Conservation (phyloP, 108 stramenopile species). For the Chaetoceros muelleri region DNA sequence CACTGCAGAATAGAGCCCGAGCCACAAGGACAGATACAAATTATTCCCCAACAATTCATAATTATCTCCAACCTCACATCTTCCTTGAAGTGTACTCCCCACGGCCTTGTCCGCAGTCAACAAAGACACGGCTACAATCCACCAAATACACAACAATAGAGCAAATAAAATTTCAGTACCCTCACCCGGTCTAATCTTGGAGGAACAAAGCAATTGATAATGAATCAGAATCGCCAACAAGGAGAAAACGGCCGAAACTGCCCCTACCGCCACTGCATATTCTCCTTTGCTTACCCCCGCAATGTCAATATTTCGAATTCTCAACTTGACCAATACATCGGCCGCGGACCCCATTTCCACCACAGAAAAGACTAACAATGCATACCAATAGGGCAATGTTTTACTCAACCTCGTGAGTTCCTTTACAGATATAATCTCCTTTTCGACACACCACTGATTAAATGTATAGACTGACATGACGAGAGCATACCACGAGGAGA, state of each 20-base stretch:
- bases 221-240: conserved; percentile 46
- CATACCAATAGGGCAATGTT: conserved; percentile 51
- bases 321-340: conserved; percentile 9
- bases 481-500: conserved; percentile 36
- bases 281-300: conserved; percentile 16
- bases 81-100: conserved; percentile 10
- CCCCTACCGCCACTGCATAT: conserved; percentile 36
- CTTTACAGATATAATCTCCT: conserved; percentile 41
- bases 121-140: conserved; percentile 7
- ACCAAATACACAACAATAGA: conserved; percentile 14
- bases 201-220: conserved; percentile 41
- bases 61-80: not conserved
- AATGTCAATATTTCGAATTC: not conserved
- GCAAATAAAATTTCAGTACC: conserved; percentile 9
- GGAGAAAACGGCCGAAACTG: conserved; percentile 23
- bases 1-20: not conserved
- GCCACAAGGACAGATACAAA: not conserved
- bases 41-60: not conserved
- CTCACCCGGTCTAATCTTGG: conserved; percentile 20
- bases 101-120: conserved; percentile 15
- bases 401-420: conserved; percentile 42
- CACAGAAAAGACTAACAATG: conserved; percentile 29
- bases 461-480: conserved; percentile 32
- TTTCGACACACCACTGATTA: conserved; percentile 45
- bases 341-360: conserved; percentile 29